These are phyloP conservation scores for Friedmanniomyces simplex DNA, from an alignment of 495 filamentous ascomycete species.

Conservation along the genomic window DNA sequence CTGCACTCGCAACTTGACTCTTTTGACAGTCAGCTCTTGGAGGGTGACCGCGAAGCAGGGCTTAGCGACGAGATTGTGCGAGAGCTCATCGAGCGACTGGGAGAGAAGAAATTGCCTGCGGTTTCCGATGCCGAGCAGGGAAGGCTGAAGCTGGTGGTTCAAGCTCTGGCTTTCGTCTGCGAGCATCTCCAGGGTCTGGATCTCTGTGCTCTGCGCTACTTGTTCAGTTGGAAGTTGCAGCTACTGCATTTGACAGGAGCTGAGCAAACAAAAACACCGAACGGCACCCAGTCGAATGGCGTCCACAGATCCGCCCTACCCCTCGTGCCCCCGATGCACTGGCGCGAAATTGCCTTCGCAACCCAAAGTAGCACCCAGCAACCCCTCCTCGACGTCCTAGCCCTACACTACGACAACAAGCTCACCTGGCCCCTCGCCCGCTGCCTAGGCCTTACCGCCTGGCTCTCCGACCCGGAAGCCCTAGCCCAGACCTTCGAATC, in stretches of 20 bases:
- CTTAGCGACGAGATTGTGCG: neutral
- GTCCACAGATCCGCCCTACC: neutral
- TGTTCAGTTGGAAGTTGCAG: constrained; percentile 15
- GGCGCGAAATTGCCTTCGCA: constrained; percentile 92
- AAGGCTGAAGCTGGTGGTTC: constrained; percentile 4
- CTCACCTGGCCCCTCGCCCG: constrained; percentile 76
- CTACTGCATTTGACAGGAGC: neutral
- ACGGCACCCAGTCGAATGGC: neutral
- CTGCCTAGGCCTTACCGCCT: constrained; percentile 70
- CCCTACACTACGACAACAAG: constrained; percentile 61
- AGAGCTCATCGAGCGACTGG: constrained; percentile 11
- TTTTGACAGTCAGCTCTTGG: constrained; percentile 53
- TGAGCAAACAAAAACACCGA: neutral
- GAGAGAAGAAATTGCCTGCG: constrained; percentile 11
- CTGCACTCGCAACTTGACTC: constrained; percentile 74
- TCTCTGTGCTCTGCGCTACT: constrained; percentile 7
- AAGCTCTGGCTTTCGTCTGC: constrained; percentile 11
- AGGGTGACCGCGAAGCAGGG: constrained; percentile 27
- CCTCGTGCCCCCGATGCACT: constrained; percentile 53
- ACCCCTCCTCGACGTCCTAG: constrained; percentile 82
- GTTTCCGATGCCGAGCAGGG: constrained; percentile 5
- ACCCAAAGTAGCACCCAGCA: constrained; percentile 88
- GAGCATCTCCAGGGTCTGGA: constrained; percentile 14
- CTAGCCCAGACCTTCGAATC: constrained; percentile 60
- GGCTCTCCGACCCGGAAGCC: constrained; percentile 67